phyloP scores from a whole-genome alignment of 495 filamentous ascomycete species.

The Terfezia claveryi region DNA sequence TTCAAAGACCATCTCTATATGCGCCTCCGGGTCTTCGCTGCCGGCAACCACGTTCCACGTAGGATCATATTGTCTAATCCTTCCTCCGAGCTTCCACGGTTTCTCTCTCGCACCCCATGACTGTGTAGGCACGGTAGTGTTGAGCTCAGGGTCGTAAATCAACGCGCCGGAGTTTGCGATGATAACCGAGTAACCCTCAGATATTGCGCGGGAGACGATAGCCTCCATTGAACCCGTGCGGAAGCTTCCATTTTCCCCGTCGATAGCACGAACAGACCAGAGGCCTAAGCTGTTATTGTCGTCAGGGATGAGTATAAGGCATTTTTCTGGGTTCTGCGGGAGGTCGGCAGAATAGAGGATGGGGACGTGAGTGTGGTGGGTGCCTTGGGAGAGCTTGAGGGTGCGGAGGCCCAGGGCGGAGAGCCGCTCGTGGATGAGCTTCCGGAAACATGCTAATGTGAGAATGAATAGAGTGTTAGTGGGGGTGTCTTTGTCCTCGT shows the following conservation, averaged over 20 bases:
- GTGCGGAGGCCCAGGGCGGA: conserved; percentile 31
- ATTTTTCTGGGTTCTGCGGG: conserved; percentile 2
- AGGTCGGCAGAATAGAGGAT: conserved; percentile 44
- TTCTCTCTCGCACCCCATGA: conserved; percentile 24
- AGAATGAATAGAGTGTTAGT: too few relatives aligned
- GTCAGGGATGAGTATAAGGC: conserved; percentile 13
- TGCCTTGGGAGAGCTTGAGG: conserved; percentile 36
- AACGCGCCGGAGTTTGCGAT: conserved; percentile 53
- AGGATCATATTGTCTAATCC: conserved; percentile 29
- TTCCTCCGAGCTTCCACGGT: conserved; percentile 26
- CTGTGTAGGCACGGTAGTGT: conserved; percentile 30
- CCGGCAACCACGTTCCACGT: conserved; percentile 34
- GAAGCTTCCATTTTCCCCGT: conserved; percentile 5
- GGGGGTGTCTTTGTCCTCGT: too few relatives aligned
- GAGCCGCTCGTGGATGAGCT: conserved; percentile 39
- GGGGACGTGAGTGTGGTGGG: conserved; percentile 35
- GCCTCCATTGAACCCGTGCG: conserved; percentile 13
- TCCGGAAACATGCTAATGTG: conserved; percentile 13
- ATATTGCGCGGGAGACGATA: conserved; percentile 6
- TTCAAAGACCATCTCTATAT: conserved; percentile 43
- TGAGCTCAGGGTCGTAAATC: conserved; percentile 38
- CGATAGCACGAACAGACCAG: conserved; percentile 11
- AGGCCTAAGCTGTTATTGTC: conserved; percentile 9
- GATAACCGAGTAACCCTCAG: conserved; percentile 26
- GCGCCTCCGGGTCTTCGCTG: conserved; percentile 29